Evolutionary conservation across 2,329 filamentous ascomycete genomes (phyloP), one percentile per base, ranked within the genome.

Genomic region (Penicillium sp.): DNA sequence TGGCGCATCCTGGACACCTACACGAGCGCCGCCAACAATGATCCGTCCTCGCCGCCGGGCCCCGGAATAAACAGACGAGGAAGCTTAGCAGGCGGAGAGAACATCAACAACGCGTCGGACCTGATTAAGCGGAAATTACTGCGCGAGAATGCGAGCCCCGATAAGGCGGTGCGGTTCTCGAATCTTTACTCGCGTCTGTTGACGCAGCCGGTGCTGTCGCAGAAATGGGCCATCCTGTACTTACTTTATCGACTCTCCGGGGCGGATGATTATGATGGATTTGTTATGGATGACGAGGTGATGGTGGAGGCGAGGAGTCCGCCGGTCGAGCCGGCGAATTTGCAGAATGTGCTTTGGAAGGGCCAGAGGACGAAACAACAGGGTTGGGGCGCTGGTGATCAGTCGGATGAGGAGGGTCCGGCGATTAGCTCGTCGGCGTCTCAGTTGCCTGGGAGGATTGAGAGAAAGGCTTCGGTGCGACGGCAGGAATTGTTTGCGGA

Each of bases 201-300:
- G 24, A 87, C 88, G n/a, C 82, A 96, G 57, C 90, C 90, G 0
- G 90, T 97, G 6, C 77, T 98, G 39, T 86, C 87, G 62, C 87
- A 95, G 69, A 98, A 98, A 78, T 97, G 90, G 89, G 88, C 87
- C 3, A 96, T 98, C 57, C 77, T 98, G 19, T 94, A 94, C 66
- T 82, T 98, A 37, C 79, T 98, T 37, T 86, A 93, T 66, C 83
- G 88, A n/a, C n/a, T n/a, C n/a, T n/a, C n/a, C n/a, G n/a, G n/a
- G n/a, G n/a, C n/a, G n/a, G n/a, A n/a, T n/a, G n/a, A n/a, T n/a
- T n/a, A n/a, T n/a, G n/a, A n/a, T n/a, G n/a, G n/a, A n/a, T n/a
- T n/a, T n/a, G 61, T 79, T 96, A 42, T 70, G 58, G 68, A 72
- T 12, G 66, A 69, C n/a, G n/a, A n/a, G n/a, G n/a, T n/a, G n/a